Base-by-base conservation (phyloP, 1,284 basidiomycete genomes). In the Ustilago trichophora region DNA sequence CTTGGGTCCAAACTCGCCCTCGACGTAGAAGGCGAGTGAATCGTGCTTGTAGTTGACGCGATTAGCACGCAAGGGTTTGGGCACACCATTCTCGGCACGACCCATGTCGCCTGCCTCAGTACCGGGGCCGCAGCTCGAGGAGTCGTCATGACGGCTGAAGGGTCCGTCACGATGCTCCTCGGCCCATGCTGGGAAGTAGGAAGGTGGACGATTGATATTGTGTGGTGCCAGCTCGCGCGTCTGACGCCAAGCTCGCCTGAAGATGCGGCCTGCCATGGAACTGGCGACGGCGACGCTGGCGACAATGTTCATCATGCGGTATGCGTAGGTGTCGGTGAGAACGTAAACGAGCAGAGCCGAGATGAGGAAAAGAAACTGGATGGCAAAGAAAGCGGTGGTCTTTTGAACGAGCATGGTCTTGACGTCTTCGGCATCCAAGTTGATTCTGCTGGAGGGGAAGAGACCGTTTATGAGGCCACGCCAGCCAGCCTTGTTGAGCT, bases 201-300 rank as follows among this genome's bases (percentile, higher is more conserved):
- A 63, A 16, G 75, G 75, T 6, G 75, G 75, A 9, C 53, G 29
- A 36, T 73, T 70, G 49, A 60, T 32, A 42, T 58, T 65, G 45
- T 57, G 57, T n/a, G 63, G 57, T 6, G 63, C 56, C 16, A 62
- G 42, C 34, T 73, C 67, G 27, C 73, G 63, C 2, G 73, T 76
- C 44, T 75, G 57, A 9, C 64, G 49, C 75, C 75, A 76, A 6
- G 70, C 63, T 31, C 67, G 54, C 25, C 75, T 44, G 40, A 76
- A 76, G 52, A 76, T 72, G 29, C 72, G 53, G 8, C 73, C 73
- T 18, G 70, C 71, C 73, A 75, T 75, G 46, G 58, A 72, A 36
- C 63, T 53, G 3, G 63, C 60, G 7, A 76, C 64, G 5, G 73
- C 65, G 12, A 71, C 53, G 46, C 62, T 72, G n/a, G 75, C 75